Evolutionary conservation across 768 basidiomycete genomes (phyloP), one percentile per base, ranked within the genome.

Genomic region (Mrakia frigida): DNA sequence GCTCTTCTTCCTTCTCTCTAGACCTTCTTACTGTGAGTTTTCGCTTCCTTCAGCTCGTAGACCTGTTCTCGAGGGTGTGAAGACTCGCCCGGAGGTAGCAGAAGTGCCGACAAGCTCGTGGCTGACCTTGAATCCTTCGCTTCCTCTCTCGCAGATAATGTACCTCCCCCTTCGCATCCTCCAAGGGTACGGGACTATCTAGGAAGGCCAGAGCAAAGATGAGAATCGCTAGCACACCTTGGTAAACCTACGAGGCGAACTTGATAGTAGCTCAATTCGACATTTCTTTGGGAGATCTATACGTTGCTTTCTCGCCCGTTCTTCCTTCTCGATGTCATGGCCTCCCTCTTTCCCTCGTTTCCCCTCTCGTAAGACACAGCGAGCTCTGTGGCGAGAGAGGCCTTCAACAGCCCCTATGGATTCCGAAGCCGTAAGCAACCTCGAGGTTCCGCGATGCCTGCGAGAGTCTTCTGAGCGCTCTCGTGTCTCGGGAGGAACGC

Each of bases 101-200:
- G 35, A 1, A 23, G 39, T 25, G 37, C 4, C 33, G 23, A 21
- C 23, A 39, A 68, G 39, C 65, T 39, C 10, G 25, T 6, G 21
- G 35, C 65, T 41, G 65, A 68, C 65, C 25, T 43, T n/a, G 9
- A 35, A 31, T 35, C 21, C 6, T n/a, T n/a, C 35, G 14, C 35
- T 68, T 39, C 43, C 65, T 23, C n/a, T 25, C 18, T 25, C 11
- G 33, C 25, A 68, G 65, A 68, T 68, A 68, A 68, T 68, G 65
- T 68, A 68, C 65, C 65, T 68, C 18, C 65, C 65, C 65, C 65
- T 68, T 43, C 65, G 65, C 65, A 68, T 68, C 65, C 65, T 68
- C 65, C 39, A 39, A 18, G 65, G 65, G 65, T 11, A 68, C 13
- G 65, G 65, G 65, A 68, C 65, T 68, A 43, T 68, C 65, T 10